Conservation (phyloP, 2,329 filamentous ascomycete species). For the Chrysoporthe cubensis region DNA sequence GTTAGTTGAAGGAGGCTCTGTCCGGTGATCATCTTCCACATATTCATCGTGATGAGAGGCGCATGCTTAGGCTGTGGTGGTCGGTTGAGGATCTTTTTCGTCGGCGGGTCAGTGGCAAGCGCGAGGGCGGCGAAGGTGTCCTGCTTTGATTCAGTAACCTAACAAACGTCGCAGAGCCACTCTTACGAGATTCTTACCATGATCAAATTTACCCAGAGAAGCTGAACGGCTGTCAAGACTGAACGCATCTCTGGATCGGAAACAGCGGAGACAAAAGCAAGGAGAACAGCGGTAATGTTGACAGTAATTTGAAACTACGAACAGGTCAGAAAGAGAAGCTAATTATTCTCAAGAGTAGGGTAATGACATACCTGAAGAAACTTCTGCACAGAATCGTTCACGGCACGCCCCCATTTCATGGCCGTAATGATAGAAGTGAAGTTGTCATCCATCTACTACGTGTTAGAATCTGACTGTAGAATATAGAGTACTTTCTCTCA, state of each 20-base stretch:
- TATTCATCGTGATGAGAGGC: slow-evolving; percentile 70
- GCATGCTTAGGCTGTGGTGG: slow-evolving; percentile 64
- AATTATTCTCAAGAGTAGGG: background rate
- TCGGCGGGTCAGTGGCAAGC: slow-evolving; percentile 66
- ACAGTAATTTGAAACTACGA: slow-evolving; percentile 67
- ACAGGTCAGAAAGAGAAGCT: background rate
- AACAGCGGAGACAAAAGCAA: slow-evolving; percentile 68
- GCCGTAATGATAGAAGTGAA: slow-evolving; percentile 69
- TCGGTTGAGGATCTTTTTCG: slow-evolving; percentile 59
- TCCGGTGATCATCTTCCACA: slow-evolving; percentile 70
- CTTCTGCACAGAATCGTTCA: slow-evolving; percentile 70
- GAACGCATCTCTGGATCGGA: slow-evolving; percentile 58
- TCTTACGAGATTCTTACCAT: slow-evolving; percentile 45
- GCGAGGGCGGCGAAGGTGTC: slow-evolving; percentile 70
- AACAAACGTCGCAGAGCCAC: background rate
- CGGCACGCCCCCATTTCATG: slow-evolving; percentile 69
- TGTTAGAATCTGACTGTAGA: background rate
- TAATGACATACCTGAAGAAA: slow-evolving; percentile 59
- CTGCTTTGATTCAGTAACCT: background rate
- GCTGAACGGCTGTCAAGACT: slow-evolving; percentile 67
- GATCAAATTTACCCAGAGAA: slow-evolving; percentile 72
- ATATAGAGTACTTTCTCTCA: no score
- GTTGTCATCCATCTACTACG: slow-evolving; percentile 61
- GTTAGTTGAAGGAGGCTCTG: slow-evolving; percentile 64
- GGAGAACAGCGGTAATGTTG: slow-evolving; percentile 69